Base-by-base conservation (phyloP, 768 basidiomycete species). In the Hortiboletus flavorubellus region DNA sequence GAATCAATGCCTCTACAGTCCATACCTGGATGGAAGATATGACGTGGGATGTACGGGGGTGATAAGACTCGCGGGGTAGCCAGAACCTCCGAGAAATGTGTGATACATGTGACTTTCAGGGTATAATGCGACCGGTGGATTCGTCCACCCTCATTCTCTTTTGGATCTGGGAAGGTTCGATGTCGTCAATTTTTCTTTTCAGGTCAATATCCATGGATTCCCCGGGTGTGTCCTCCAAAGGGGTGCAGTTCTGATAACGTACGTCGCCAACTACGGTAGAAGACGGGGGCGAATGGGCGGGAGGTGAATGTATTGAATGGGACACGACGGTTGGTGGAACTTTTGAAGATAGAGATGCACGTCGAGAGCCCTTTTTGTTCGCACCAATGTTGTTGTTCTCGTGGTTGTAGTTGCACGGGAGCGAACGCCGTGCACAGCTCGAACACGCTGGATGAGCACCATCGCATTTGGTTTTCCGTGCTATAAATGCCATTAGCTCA, bases 391-490 rank as follows among this genome's bases (percentile, higher is more conserved):
- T 54, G 53, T 43, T 60, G 18, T 72, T 74, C 60, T 90, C 88
- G 64, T 91, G 87, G 40, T 86, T 86, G 72, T 92, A 93, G 69
- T 85, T 88, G 76, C 91, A 93, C 42, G 80, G 77, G 67, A 92
- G 77, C 41, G 81, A 80, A 60, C 91, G 78, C 56, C 88, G 86
- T 55, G 85, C 82, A 70, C 91, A 93, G 72, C 89, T 91, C 51
- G 87, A 84, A 68, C 91, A 93, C 29, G 86, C 80, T 31, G 91
- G 91, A 65, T 89, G 89, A n/a, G 79, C 87, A 39, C 91, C 91
- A 69, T 93, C 91, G 63, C 91, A 93, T 68, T 90, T 87, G 18
- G 91, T 93, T 75, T 93, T 93, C 56, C 91, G 91, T 35, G 90
- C 91, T 91, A 58, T 15, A 61, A 30, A 39, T 21, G 21, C 11